Conservation (phyloP, 352 stramenopile species). For the Phytophthora agathidicida region DNA sequence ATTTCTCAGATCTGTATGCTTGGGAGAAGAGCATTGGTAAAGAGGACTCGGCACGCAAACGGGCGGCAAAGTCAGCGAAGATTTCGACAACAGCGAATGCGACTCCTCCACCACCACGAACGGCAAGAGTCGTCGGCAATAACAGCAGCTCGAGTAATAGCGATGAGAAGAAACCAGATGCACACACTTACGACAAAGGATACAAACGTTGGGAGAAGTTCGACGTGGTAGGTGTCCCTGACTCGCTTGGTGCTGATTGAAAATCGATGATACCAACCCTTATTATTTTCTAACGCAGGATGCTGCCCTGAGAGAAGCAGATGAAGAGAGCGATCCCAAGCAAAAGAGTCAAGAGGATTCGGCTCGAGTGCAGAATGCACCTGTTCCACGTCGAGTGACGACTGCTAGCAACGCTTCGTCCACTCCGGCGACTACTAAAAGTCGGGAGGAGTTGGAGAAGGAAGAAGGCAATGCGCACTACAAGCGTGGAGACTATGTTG, state of each 20-base stretch:
- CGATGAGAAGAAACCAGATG: constrained; percentile 43
- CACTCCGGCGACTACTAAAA: constrained; percentile 11
- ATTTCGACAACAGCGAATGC: not conserved
- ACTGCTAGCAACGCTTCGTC: constrained; percentile 5
- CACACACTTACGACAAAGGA: constrained; percentile 89
- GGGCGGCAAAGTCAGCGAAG: constrained; percentile 15
- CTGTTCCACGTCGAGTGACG: constrained; percentile 3
- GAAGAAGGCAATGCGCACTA: constrained; percentile 95
- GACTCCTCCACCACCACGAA: constrained; percentile 29
- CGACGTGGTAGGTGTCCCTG: constrained; percentile 63
- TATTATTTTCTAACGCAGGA: constrained; percentile 36
- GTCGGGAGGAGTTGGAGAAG: constrained; percentile 75
- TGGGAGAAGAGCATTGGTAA: constrained; percentile 81
- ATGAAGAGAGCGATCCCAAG: constrained; percentile 14
- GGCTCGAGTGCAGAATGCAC: not conserved
- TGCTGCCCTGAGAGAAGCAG: constrained; percentile 49
- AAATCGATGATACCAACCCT: not conserved
- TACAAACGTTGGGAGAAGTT: constrained; percentile 93
- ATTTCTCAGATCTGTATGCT: constrained; percentile 75
- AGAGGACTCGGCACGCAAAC: constrained; percentile 50
- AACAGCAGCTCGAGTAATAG: not conserved
- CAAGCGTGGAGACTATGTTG: constrained; percentile 83
- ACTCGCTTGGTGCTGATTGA: not conserved
- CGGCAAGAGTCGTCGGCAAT: constrained; percentile 4
- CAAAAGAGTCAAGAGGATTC: not conserved